Percentiles rank a stretch among this genome's conserved stretches.
Evolutionary conservation across 2,329 filamentous ascomycete species (phyloP).

Genomic region (Calcarisporium arbuscula): DNA sequence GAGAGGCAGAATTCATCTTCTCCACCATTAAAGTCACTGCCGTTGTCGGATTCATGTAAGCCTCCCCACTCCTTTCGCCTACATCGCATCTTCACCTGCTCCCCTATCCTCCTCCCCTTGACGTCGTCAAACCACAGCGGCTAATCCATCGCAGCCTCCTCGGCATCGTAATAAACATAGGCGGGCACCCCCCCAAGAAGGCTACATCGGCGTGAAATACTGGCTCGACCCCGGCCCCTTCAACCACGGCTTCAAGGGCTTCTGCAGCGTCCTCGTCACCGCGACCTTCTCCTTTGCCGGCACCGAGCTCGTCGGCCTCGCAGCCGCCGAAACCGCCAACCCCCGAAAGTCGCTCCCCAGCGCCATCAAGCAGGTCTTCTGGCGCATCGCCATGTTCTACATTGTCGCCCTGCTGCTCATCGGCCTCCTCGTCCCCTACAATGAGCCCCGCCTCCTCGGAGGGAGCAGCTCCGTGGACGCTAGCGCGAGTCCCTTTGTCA

Average conservation of each 20-base stretch:
- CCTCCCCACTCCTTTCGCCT: no score
- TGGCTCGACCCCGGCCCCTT: conserved; percentile 16
- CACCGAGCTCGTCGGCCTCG: conserved; percentile 18
- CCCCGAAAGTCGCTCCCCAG: conserved; percentile 17
- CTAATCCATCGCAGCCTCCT: no score
- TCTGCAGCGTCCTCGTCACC: conserved; percentile 14
- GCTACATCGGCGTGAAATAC: conserved; percentile 15
- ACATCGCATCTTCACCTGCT: no score
- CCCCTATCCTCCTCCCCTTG: no score
- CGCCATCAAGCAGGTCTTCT: conserved; percentile 18
- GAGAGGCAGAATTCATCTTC: conserved; percentile 19
- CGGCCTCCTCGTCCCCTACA: conserved; percentile 14
- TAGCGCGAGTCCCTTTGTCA: conserved; percentile 9
- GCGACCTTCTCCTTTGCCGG: conserved; percentile 15
- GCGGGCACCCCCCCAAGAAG: conserved; percentile 11
- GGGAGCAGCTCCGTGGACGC: neutral
- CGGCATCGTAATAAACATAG: conserved; percentile 16
- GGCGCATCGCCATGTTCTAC: conserved; percentile 17
- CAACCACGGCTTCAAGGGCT: conserved; percentile 17
- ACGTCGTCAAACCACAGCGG: no score
- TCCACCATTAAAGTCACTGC: conserved; percentile 18
- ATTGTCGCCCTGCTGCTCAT: conserved; percentile 15
- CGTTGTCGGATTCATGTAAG: conserved; percentile 18
- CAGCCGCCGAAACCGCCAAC: conserved; percentile 16
- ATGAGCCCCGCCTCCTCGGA: conserved; percentile 13